A percentile compares a stretch with the other conserved stretches of the same genome.
Evolutionary conservation across 2,329 filamentous ascomycete species (phyloP).

Genomic region (Nothophaeocryptopus gaeumannii): DNA sequence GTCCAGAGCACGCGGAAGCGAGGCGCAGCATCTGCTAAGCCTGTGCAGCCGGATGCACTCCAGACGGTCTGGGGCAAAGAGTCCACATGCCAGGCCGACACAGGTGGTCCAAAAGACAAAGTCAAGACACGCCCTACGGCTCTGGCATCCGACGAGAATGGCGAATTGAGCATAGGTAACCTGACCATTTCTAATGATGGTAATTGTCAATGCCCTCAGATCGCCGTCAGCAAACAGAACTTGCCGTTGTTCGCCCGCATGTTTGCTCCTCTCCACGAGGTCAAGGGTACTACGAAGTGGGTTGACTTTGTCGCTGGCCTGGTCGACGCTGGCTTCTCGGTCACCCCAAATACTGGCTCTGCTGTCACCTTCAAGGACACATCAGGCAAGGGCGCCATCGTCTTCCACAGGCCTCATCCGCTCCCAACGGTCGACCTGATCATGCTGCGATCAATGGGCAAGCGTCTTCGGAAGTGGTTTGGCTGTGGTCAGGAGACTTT

Average conservation of each 20-base stretch:
- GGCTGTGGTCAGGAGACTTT: slow-evolving; percentile 26
- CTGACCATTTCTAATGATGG: no score
- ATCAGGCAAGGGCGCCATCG: slow-evolving; percentile 1
- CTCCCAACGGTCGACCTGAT: slow-evolving; percentile 26
- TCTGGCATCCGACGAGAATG: no score
- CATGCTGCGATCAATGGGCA: slow-evolving; percentile 30
- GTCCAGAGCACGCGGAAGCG: no score
- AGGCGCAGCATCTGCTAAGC: no score
- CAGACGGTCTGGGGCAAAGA: no score
- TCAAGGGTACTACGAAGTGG: slow-evolving; percentile 10
- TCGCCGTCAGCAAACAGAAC: neutral
- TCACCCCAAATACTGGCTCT: slow-evolving; percentile 17
- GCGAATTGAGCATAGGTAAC: no score
- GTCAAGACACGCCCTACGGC: no score
- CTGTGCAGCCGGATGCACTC: no score
- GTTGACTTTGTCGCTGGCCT: slow-evolving; percentile 17
- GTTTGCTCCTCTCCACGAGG: neutral
- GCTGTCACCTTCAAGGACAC: slow-evolving; percentile 15
- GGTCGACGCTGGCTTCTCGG: slow-evolving; percentile 19
- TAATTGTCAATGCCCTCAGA: neutral
- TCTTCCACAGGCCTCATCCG: slow-evolving; percentile 34
- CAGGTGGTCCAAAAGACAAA: no score
- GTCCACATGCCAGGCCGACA: no score
- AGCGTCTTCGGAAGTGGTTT: slow-evolving; percentile 32
- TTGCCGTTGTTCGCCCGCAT: slow-evolving; percentile 1